A percentile compares a stretch with the other conserved stretches of the same genome.
phyloP scores from a whole-genome alignment of 1,284 basidiomycete genomes.

The Thelephora terrestris region DNA sequence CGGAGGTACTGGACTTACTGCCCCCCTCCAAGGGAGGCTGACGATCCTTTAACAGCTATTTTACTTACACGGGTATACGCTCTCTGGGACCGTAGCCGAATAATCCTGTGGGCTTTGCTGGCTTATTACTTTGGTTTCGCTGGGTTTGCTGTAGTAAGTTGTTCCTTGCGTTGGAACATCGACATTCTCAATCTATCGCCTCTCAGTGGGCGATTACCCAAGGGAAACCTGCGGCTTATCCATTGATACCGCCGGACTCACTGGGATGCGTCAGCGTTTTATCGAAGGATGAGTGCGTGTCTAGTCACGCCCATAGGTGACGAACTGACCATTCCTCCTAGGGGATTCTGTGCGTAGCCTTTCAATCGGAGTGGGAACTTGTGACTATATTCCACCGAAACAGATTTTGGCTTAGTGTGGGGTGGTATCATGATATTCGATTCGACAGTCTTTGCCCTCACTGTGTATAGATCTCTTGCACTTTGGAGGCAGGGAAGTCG shows the following conservation, averaged over 20 bases:
- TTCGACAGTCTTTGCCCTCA: slow-evolving; percentile 12
- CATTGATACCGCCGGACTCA: neutral
- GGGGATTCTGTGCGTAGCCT: neutral
- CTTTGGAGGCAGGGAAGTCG: neutral
- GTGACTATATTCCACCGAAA: neutral
- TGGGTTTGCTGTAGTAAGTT: neutral
- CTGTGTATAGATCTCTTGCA: slow-evolving; percentile 9
- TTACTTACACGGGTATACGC: neutral
- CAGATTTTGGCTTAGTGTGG: slow-evolving; percentile 11
- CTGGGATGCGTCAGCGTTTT: neutral
- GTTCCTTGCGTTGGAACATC: too few relatives aligned
- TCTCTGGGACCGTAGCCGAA: neutral
- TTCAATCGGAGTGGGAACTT: neutral
- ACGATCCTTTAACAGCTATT: neutral
- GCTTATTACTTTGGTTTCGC: neutral
- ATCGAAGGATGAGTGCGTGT: neutral
- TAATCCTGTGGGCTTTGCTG: neutral
- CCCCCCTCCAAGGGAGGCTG: too few relatives aligned
- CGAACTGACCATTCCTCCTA: neutral
- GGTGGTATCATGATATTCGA: slow-evolving; percentile 11
- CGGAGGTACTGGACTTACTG: neutral
- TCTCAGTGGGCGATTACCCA: neutral
- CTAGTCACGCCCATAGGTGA: neutral
- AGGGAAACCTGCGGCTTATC: neutral
- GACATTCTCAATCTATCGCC: neutral